Base-by-base conservation (phyloP, 2,329 filamentous ascomycete genomes). In the Aspergillus hortae region DNA sequence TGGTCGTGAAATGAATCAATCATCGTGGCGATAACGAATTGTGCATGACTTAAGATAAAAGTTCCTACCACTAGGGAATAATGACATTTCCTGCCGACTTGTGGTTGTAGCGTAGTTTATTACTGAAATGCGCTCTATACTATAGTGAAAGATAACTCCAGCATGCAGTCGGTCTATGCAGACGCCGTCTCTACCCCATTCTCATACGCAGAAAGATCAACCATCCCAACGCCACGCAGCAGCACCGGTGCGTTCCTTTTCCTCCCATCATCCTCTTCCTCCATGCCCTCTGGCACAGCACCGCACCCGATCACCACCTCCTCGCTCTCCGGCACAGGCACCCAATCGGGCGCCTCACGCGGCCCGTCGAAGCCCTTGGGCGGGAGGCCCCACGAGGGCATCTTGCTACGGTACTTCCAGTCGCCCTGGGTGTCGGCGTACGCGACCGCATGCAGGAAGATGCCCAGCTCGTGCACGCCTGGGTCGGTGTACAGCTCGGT, bases 401-500 rank as follows among this genome's bases (percentile, higher is more conserved):
- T 77, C 21, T 85, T 82, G 59, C 92, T 96, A 65, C 87, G 83
- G 70, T 96, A 97, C 48, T 85, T 85, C 94, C 94, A 99, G 48
- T 79, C 79, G 4, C 92, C 92, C 23, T 85, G 84, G 23, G 85
- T 82, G 68, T 92, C 92, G 60, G 92, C 87, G 69, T 99, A 99
- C 43, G 89, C 85, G 55, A 91, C 83, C 52, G 92, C 95, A 75
- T 99, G 94, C 56, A 99, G 79, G 81, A 92, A 99, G 38, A 99
- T 87, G 0, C 89, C 90, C 44, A 99, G 79, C 75, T 99, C 94
- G 64, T 97, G 92, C 40, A 80, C 74, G 1, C 92, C 92, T 0
- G 94, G 94, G 66, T 99, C 94, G 14, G 89, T 95, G 72, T 97
- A 99, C 41, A 99, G 77, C 19, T 90, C 88, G 17, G 94, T 96